These are phyloP conservation scores for Rhinocladiella similis DNA, from an alignment of 2,329 filamentous ascomycete genomes.

Conservation along the genomic window DNA sequence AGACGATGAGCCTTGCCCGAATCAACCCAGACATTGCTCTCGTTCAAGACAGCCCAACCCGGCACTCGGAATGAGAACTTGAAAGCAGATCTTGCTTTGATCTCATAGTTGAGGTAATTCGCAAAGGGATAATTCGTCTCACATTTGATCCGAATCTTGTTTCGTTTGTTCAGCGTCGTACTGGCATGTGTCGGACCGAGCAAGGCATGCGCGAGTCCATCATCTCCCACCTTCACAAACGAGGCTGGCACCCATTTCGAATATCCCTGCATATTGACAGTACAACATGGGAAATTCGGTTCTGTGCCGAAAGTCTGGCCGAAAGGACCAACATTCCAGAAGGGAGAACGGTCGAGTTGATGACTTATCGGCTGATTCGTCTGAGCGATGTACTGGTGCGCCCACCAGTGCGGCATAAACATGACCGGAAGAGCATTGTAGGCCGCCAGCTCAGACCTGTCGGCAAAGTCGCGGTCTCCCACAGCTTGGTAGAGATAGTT, in stretches of 20 bases:
- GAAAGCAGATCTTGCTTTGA: conserved; percentile 39
- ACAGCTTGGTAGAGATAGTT: conserved; percentile 53
- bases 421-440: conserved; percentile 58
- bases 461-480: conserved; percentile 50
- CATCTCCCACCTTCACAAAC: conserved; percentile 45
- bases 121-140: conserved; percentile 54
- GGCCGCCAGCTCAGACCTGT: conserved; percentile 52
- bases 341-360: conserved; percentile 44
- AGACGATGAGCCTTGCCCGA: conserved; percentile 22
- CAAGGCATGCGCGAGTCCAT: conserved; percentile 53
- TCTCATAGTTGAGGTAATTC: conserved; percentile 41
- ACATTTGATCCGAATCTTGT: conserved; percentile 45
- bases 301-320: conserved; percentile 55
- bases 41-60: conserved; percentile 39
- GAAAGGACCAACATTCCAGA: conserved; percentile 49
- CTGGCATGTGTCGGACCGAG: conserved; percentile 48
- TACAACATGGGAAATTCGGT: conserved; percentile 56
- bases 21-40: conserved; percentile 29
- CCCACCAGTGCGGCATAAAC: conserved; percentile 56
- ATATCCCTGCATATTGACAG: conserved; percentile 60
- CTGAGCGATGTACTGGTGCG: conserved; percentile 56
- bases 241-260: conserved; percentile 56
- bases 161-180: conserved; percentile 39
- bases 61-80: conserved; percentile 51
- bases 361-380: conserved; percentile 55